Conservation (phyloP, 805 yeast genomes). For the Wickerhamiella galacta region DNA sequence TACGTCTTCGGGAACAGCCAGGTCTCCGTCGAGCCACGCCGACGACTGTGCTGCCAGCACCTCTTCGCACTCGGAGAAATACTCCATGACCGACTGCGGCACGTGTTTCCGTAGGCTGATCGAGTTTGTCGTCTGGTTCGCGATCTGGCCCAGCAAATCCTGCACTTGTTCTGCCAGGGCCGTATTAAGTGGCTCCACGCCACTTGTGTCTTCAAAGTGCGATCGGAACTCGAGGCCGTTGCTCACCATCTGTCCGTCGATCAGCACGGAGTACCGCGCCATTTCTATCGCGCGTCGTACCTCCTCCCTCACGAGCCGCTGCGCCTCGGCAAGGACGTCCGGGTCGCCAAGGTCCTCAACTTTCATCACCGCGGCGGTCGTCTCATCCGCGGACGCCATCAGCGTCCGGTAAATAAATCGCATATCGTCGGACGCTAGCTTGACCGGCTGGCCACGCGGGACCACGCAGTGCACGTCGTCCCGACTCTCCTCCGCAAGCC, state of each 20-base stretch:
- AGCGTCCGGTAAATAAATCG: slow-evolving; percentile 32
- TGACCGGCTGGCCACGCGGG: no score
- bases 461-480: no score
- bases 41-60: no score
- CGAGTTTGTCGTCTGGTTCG: neutral
- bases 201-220: slow-evolving; percentile 12
- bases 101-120: neutral
- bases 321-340: slow-evolving; percentile 31
- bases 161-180: slow-evolving; percentile 5
- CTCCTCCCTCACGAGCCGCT: slow-evolving; percentile 16
- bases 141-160: slow-evolving; percentile 3
- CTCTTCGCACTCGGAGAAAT: neutral
- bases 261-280: slow-evolving; percentile 36
- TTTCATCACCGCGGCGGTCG: slow-evolving; percentile 35
- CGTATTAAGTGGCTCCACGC: slow-evolving; percentile 12
- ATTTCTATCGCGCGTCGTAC: slow-evolving; percentile 39
- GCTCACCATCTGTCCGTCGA: slow-evolving; percentile 34
- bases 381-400: slow-evolving; percentile 26
- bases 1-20: no score
- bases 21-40: no score
- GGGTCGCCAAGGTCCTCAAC: slow-evolving; percentile 22
- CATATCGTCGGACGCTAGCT: slow-evolving; percentile 37
- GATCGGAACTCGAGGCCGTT: slow-evolving; percentile 10
- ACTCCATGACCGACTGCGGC: neutral
- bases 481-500: no score